Evolutionary conservation across 2,329 filamentous ascomycete genomes (phyloP).

Genomic region (Colletotrichum musae): DNA sequence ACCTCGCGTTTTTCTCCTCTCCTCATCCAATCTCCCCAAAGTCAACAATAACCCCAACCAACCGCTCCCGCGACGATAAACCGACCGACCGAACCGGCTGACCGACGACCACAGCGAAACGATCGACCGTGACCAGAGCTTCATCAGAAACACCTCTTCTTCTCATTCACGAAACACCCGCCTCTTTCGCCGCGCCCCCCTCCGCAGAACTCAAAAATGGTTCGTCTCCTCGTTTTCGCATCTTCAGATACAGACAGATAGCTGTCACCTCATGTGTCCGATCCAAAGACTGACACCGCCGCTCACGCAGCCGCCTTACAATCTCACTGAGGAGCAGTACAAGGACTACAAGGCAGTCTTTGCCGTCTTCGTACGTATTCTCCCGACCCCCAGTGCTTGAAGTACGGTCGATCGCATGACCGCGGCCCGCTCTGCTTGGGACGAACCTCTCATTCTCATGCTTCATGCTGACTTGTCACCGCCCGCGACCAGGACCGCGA

Average conservation of each 20-base stretch:
- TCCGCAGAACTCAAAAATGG: slow-evolving; percentile 36
- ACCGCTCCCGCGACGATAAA: slow-evolving; percentile 6
- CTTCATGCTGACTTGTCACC: slow-evolving; percentile 26
- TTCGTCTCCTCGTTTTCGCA: slow-evolving; percentile 26
- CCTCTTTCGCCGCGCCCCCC: slow-evolving; percentile 2
- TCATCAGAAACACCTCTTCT: not conserved
- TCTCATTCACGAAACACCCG: slow-evolving; percentile 6
- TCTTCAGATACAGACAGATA: slow-evolving; percentile 12
- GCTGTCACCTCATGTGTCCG: not conserved
- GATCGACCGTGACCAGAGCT: not conserved
- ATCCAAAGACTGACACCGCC: slow-evolving; percentile 2
- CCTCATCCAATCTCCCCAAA: slow-evolving; percentile 18
- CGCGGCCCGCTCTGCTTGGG: slow-evolving; percentile 18
- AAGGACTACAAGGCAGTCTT: slow-evolving; percentile 42
- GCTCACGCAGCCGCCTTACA: slow-evolving; percentile 32
- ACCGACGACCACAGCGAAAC: not conserved
- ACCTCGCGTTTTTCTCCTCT: slow-evolving; percentile 23
- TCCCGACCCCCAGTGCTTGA: slow-evolving; percentile 9
- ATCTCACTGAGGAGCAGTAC: slow-evolving; percentile 41
- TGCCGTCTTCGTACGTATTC: slow-evolving; percentile 41
- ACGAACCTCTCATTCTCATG: slow-evolving; percentile 27
- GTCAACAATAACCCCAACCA: slow-evolving; percentile 12
- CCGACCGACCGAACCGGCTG: slow-evolving; percentile 1
- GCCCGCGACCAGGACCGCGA: slow-evolving; percentile 37
- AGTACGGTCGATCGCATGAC: slow-evolving; percentile 4